A percentile compares a stretch with the other conserved stretches of the same genome.
phyloP scores from a whole-genome alignment of 768 basidiomycete species.

The Lanmaoa rubissima region DNA sequence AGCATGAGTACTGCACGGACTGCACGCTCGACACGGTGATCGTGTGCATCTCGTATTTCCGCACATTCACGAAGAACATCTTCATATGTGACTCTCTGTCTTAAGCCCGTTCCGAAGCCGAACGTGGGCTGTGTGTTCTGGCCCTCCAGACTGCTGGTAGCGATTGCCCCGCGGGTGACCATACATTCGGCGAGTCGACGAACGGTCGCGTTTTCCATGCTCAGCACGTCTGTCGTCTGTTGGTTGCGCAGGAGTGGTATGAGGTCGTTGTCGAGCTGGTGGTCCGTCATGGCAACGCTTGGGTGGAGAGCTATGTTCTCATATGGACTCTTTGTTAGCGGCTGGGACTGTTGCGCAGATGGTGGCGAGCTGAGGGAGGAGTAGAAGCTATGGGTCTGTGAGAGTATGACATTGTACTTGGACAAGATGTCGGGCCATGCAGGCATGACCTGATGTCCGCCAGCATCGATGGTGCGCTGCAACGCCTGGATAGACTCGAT shows the following conservation, averaged over 20 bases:
- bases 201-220: conserved; percentile 69
- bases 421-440: conserved; percentile 85
- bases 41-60: conserved; percentile 67
- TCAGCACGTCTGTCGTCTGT: conserved; percentile 75
- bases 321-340: conserved; percentile 37
- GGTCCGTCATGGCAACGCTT: conserved; percentile 51
- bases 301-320: conserved; percentile 74
- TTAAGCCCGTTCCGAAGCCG: conserved; percentile 22
- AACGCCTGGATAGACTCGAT: conserved; percentile 71
- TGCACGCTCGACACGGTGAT: conserved; percentile 72
- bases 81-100: conserved; percentile 39
- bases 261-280: conserved; percentile 69
- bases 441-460: conserved; percentile 60
- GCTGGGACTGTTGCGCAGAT: conserved; percentile 20
- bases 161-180: conserved; percentile 50
- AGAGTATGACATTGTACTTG: conserved; percentile 82
- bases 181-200: conserved; percentile 67
- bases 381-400: conserved; percentile 78
- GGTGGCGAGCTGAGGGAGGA: conserved; percentile 50
- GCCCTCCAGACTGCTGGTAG: conserved; percentile 46
- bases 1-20: conserved; percentile 78
- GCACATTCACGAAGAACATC: conserved; percentile 67
- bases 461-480: conserved; percentile 60
- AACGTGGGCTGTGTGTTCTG: conserved; percentile 27
- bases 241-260: conserved; percentile 74